Base-by-base conservation (phyloP, 108 stramenopile species). In the Cyclotella baltica region DNA sequence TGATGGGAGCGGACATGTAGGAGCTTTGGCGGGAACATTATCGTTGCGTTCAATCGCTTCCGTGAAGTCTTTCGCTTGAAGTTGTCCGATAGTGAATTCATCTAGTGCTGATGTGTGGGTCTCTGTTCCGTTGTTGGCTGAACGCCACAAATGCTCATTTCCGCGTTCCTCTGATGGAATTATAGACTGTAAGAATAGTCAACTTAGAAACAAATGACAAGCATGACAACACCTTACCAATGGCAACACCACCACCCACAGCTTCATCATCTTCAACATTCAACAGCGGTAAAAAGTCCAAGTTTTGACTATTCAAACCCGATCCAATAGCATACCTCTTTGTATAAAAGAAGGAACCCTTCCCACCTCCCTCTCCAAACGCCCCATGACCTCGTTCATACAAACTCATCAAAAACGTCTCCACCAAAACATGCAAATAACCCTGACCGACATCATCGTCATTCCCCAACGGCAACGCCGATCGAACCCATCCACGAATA, bases 351-450 rank as follows among this genome's bases (percentile, higher is more conserved):
- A 87, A 83, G 9, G 88, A 78, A 13, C 89, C 90, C 68, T 83
- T 83, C 2, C 84, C 91, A 35, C 95, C 92, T 2, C 91, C 86
- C 76, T 96, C 90, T 13, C 95, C 95, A 55, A 85, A 83, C 22
- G 95, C 90, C 3, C 92, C 95, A 70, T 96, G 91, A 11, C 88
- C 92, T n/a, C 90, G 72, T 63, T 92, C 95, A 68, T 96, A 96
- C 56, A 93, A 72, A 82, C 90, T 87, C 91, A 96, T 92, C 27
- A 95, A 67, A 64, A 91, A 88, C 25, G 78, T 74, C 69, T 93
- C 94, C 63, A 92, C 76, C 70, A 92, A 46, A 10, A 81, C 62
- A 66, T 87, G 87, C 28, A 95, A 79, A 74, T 95, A 95, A 13
- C 92, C 90, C 28, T 89, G 78, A n/a, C 92, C 92, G 13, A 93